These are phyloP conservation scores for Fragaria ananassa DNA, from an alignment of 306 rosid genomes.

Conservation along the genomic window DNA sequence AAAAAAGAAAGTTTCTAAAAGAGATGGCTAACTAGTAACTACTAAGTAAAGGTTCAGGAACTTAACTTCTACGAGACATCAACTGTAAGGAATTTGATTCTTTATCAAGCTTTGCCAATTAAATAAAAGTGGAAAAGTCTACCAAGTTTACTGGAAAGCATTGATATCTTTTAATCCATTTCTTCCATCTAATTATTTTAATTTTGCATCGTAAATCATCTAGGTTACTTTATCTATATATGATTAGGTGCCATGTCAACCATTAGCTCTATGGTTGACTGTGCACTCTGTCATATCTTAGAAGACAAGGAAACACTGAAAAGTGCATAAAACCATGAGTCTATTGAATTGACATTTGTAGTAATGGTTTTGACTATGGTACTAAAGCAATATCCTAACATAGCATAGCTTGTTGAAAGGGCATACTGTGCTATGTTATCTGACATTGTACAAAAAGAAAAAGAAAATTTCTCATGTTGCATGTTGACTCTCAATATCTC, in stretches of 20 bases:
- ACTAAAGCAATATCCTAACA: not conserved
- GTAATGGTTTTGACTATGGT: not conserved
- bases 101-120: not conserved
- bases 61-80: not conserved
- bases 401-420: not conserved
- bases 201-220: not conserved
- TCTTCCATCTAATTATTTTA: too few relatives aligned
- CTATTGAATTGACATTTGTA: too few relatives aligned
- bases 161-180: not conserved
- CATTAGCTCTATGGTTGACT: too few relatives aligned
- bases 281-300: not conserved
- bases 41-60: not conserved
- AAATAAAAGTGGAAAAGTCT: not conserved
- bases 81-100: not conserved
- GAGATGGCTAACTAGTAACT: not conserved
- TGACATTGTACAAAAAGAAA: not conserved
- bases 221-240: too few relatives aligned
- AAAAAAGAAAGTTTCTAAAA: too few relatives aligned
- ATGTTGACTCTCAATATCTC: not conserved
- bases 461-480: not conserved
- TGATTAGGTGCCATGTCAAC: too few relatives aligned
- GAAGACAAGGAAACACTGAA: not conserved
- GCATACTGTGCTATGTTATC: not conserved
- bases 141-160: not conserved
- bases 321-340: not conserved